Evolutionary conservation across 2,329 filamentous ascomycete species (phyloP).

Genomic region (Aspergillus fijiensis): DNA sequence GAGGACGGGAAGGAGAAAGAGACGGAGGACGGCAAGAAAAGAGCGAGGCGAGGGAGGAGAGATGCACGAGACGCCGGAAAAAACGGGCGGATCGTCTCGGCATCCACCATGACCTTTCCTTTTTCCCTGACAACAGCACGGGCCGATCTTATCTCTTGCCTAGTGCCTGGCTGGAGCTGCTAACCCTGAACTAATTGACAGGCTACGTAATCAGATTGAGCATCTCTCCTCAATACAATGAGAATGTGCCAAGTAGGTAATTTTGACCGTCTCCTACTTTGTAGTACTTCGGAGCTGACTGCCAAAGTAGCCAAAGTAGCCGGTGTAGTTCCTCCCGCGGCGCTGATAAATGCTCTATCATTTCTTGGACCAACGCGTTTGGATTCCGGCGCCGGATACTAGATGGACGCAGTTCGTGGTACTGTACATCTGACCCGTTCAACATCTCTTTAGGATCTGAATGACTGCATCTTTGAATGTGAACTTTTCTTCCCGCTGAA

Average conservation of each 20-base stretch:
- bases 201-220: background rate
- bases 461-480: background rate
- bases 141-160: conserved; percentile 24
- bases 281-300: no score
- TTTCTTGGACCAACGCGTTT: no score
- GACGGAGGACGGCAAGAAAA: conserved; percentile 13
- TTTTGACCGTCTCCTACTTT: no score
- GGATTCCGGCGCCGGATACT: no score
- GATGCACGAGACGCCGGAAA: conserved; percentile 28
- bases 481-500: background rate
- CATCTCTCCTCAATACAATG: background rate
- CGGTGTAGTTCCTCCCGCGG: no score
- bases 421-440: background rate
- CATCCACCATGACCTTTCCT: conserved; percentile 16
- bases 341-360: no score
- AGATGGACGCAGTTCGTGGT: background rate
- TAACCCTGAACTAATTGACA: background rate
- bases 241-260: no score
- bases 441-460: background rate
- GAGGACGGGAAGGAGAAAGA: conserved; percentile 9
- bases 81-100: conserved; percentile 39
- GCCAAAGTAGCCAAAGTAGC: no score
- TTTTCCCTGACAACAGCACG: conserved; percentile 14
- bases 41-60: conserved; percentile 4
- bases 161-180: background rate